These are phyloP conservation scores for Crepidotus variabilis DNA, from an alignment of 768 basidiomycete species.

Conservation along the genomic window DNA sequence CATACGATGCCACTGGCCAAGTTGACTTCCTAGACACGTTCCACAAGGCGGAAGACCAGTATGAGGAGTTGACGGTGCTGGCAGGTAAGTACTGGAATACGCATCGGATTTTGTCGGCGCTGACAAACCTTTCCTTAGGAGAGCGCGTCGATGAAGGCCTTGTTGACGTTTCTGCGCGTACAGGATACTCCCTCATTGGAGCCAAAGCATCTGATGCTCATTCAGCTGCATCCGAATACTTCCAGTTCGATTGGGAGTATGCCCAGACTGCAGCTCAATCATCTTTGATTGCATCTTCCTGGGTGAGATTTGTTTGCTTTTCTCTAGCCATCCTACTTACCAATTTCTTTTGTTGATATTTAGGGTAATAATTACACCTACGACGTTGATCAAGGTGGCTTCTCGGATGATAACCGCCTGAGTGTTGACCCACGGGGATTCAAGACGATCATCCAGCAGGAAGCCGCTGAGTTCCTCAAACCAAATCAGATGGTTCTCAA, in stretches of 20 bases:
- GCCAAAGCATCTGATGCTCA: slow-evolving; percentile 40
- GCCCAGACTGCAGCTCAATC: slow-evolving; percentile 60
- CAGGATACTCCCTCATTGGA: slow-evolving; percentile 51
- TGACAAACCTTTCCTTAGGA: slow-evolving; percentile 28
- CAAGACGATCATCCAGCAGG: slow-evolving; percentile 49
- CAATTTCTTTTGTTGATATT: no score
- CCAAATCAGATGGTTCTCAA: slow-evolving; percentile 44
- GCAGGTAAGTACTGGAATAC: slow-evolving; percentile 34
- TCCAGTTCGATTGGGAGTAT: slow-evolving; percentile 48
- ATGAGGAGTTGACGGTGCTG: slow-evolving; percentile 33
- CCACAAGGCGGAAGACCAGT: slow-evolving; percentile 35
- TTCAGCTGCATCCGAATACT: slow-evolving; percentile 56
- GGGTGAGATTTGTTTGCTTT: slow-evolving; percentile 32
- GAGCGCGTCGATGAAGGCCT: slow-evolving; percentile 37
- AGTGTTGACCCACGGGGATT: slow-evolving; percentile 63
- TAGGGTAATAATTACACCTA: slow-evolving; percentile 65
- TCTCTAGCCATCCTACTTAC: neutral
- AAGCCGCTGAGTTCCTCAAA: slow-evolving; percentile 53
- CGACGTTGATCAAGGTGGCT: slow-evolving; percentile 49
- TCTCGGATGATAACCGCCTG: slow-evolving; percentile 50
- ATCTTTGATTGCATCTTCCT: slow-evolving; percentile 60
- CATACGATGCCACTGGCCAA: slow-evolving; percentile 48
- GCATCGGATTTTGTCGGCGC: neutral
- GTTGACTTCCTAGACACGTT: slow-evolving; percentile 47
- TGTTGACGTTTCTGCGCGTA: slow-evolving; percentile 51